These are phyloP conservation scores for Aspergillus pseudotamarii DNA, from an alignment of 2,329 filamentous ascomycete species.

Conservation along the genomic window DNA sequence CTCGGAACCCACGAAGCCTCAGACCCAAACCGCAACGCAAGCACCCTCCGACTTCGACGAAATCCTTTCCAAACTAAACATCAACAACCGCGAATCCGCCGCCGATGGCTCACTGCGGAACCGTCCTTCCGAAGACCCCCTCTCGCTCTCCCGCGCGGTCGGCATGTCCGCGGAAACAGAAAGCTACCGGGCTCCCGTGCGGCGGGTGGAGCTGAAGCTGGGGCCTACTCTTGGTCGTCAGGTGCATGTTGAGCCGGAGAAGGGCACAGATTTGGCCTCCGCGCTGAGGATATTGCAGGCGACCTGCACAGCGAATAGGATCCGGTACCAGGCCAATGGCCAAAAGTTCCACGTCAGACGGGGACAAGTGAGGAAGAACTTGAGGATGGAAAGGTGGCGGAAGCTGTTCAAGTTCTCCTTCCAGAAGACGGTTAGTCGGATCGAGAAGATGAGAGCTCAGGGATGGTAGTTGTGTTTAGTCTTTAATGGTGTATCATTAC, in stretches of 20 bases:
- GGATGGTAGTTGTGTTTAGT: conserved; percentile 41
- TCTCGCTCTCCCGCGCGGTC: conserved; percentile 25
- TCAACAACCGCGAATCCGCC: conserved; percentile 18
- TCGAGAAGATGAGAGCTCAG: conserved; percentile 49
- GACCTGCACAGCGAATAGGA: conserved; percentile 34
- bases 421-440: conserved; percentile 43
- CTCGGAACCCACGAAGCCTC: conserved; percentile 6
- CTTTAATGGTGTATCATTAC: background rate
- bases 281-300: conserved; percentile 32
- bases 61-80: conserved; percentile 37
- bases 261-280: conserved; percentile 32
- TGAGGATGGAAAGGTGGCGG: conserved; percentile 44
- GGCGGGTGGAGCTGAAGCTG: conserved; percentile 38
- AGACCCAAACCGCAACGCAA: conserved; percentile 1
- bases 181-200: conserved; percentile 21
- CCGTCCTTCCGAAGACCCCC: conserved; percentile 17
- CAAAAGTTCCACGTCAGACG: conserved; percentile 48
- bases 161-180: conserved; percentile 21
- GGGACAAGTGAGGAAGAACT: conserved; percentile 45
- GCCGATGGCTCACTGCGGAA: background rate
- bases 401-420: conserved; percentile 50
- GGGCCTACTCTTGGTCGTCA: conserved; percentile 42
- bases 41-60: conserved; percentile 31
- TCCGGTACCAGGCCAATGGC: conserved; percentile 31
- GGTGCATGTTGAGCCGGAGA: conserved; percentile 37